phyloP scores from a whole-genome alignment of 1,284 basidiomycete species.

The Thelephora terrestris region DNA sequence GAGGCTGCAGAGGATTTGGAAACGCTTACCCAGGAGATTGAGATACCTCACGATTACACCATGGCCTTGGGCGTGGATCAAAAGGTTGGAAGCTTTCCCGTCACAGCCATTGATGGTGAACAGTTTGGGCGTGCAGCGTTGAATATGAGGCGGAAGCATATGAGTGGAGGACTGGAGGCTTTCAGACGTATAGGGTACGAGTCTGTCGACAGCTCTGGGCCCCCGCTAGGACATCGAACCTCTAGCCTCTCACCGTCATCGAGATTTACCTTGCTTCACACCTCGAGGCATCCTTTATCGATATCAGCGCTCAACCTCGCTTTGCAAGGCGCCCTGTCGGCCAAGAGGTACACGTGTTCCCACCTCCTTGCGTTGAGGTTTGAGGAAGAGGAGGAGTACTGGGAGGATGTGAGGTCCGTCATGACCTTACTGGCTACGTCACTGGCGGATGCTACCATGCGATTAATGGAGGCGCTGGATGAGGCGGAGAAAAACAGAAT shows the following conservation, averaged over 20 bases:
- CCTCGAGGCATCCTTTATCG: slow-evolving; percentile 53
- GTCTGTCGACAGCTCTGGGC: slow-evolving; percentile 7
- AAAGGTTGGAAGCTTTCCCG: slow-evolving; percentile 8
- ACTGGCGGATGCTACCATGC: slow-evolving; percentile 49
- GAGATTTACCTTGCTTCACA: slow-evolving; percentile 48
- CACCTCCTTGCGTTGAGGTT: slow-evolving; percentile 70
- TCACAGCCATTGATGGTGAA: slow-evolving; percentile 13
- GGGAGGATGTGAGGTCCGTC: slow-evolving; percentile 70
- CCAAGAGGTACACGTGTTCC: slow-evolving; percentile 65
- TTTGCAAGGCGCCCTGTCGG: slow-evolving; percentile 50
- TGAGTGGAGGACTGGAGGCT: slow-evolving; percentile 37
- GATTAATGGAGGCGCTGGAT: slow-evolving; percentile 51
- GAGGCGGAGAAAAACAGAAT: slow-evolving; percentile 39
- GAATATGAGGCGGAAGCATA: slow-evolving; percentile 42
- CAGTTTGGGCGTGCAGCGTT: slow-evolving; percentile 53
- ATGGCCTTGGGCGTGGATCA: slow-evolving; percentile 5
- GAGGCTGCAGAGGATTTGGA: slow-evolving; percentile 21
- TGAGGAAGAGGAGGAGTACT: slow-evolving; percentile 46
- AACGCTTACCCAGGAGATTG: slow-evolving; percentile 4
- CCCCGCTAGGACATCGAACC: slow-evolving; percentile 15
- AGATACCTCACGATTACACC: too few species aligned
- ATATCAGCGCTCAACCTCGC: slow-evolving; percentile 48
- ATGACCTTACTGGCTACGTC: slow-evolving; percentile 57
- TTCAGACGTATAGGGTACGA: slow-evolving; percentile 22
- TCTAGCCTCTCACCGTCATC: slow-evolving; percentile 19